Evolutionary conservation across 2,329 filamentous ascomycete species (phyloP).

Genomic region (Pseudopithomyces maydicus): DNA sequence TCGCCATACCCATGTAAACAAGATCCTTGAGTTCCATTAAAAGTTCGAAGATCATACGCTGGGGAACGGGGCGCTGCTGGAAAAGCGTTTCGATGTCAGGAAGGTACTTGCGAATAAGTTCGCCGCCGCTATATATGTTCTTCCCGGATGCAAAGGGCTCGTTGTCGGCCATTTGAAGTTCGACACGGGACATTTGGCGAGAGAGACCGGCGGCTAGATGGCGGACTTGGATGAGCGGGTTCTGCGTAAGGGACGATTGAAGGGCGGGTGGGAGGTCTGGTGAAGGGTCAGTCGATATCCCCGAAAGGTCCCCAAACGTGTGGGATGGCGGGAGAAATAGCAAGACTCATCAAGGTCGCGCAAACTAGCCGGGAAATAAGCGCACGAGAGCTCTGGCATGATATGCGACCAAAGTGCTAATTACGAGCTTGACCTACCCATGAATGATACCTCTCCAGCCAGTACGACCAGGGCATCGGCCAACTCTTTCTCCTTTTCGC

Average conservation of each 20-base stretch:
- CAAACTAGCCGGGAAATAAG: not conserved
- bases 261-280: conserved; percentile 35
- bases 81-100: conserved; percentile 38
- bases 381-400: not conserved
- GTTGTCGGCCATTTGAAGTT: conserved; percentile 42
- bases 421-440: conserved; percentile 23
- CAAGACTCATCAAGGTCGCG: not conserved
- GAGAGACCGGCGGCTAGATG: conserved; percentile 41
- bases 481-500: conserved; percentile 40
- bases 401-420: not conserved
- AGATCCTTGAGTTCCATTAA: conserved; percentile 42
- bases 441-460: conserved; percentile 40
- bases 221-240: conserved; percentile 40
- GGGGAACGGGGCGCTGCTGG: conserved; percentile 34
- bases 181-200: conserved; percentile 40
- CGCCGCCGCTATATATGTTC: conserved; percentile 40
- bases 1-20: conserved; percentile 31
- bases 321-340: not conserved
- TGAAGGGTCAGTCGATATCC: not conserved
- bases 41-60: conserved; percentile 42
- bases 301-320: too few species aligned
- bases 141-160: conserved; percentile 37
- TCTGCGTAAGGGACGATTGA: conserved; percentile 37
- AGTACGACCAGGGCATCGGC: conserved; percentile 41
- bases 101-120: conserved; percentile 39